These are phyloP conservation scores for Xerocomus minutiporus DNA, from an alignment of 1,284 basidiomycete species.

Conservation along the genomic window DNA sequence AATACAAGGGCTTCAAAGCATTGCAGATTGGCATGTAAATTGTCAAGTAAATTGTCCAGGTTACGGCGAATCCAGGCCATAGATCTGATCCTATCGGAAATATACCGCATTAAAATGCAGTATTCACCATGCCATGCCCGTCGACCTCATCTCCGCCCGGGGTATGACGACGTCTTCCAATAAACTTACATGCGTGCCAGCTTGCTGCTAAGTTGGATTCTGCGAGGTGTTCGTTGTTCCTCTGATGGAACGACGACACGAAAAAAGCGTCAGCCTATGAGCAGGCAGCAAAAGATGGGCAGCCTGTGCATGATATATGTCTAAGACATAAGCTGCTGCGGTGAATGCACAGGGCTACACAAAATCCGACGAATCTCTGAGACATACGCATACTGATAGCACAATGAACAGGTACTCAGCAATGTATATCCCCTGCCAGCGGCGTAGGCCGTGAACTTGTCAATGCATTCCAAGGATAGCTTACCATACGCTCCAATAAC, in stretches of 20 bases:
- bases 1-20: too few species aligned
- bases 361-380: neutral
- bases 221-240: conserved; percentile 14
- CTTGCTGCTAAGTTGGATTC: conserved; percentile 12
- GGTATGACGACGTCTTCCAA: neutral
- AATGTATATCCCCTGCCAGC: conserved; percentile 56
- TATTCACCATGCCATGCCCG: too few species aligned
- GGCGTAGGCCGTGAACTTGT: conserved; percentile 40
- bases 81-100: too few species aligned
- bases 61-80: too few species aligned
- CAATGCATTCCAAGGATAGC: conserved; percentile 8
- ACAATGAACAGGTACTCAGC: conserved; percentile 60
- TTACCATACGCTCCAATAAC: conserved; percentile 60
- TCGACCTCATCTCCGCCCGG: too few species aligned
- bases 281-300: conserved; percentile 53
- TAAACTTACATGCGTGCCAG: conserved; percentile 37
- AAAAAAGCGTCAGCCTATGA: conserved; percentile 51
- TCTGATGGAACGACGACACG: conserved; percentile 47
- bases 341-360: conserved; percentile 64
- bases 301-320: conserved; percentile 32
- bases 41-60: too few species aligned
- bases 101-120: too few species aligned
- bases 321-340: conserved; percentile 64
- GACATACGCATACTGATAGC: conserved; percentile 42
- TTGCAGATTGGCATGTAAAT: too few species aligned